Conservation (phyloP, 331 rosid genomes). For the Phaseolus coccineus region DNA sequence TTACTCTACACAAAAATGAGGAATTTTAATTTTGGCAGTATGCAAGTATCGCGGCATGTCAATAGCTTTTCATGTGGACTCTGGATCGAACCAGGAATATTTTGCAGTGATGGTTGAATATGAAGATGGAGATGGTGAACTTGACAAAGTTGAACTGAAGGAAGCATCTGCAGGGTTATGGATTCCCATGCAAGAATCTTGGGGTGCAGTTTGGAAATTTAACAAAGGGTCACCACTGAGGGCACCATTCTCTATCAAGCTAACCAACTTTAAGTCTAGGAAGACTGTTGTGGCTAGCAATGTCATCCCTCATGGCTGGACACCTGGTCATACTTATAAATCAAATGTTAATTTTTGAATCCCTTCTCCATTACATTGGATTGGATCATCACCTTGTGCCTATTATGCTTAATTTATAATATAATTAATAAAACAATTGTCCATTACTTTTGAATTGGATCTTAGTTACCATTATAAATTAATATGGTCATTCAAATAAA, state of each 20-base stretch:
- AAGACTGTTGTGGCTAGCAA: slow-evolving; percentile 54
- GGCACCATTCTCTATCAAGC: slow-evolving; percentile 66
- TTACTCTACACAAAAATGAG: too few relatives aligned
- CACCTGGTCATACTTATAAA: slow-evolving; percentile 59
- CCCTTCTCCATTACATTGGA: too few relatives aligned
- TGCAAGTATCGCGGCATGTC: slow-evolving; percentile 58
- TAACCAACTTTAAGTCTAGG: slow-evolving; percentile 43
- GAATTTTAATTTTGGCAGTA: slow-evolving; percentile 39
- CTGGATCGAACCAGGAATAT: slow-evolving; percentile 62
- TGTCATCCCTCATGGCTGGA: slow-evolving; percentile 69
- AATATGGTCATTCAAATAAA: too few relatives aligned
- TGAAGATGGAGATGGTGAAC: slow-evolving; percentile 63
- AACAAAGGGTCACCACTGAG: slow-evolving; percentile 42
- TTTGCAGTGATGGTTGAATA: slow-evolving; percentile 58
- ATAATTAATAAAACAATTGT: too few relatives aligned
- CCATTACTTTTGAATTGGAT: too few relatives aligned
- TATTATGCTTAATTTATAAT: too few relatives aligned
- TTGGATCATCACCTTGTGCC: too few relatives aligned
- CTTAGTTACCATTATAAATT: too few relatives aligned
- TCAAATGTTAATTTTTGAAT: slow-evolving; percentile 50
- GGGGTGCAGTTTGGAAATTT: slow-evolving; percentile 76
- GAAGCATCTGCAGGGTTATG: slow-evolving; percentile 55
- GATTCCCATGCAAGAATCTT: slow-evolving; percentile 60
- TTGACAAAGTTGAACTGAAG: slow-evolving; percentile 54
- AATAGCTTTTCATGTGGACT: slow-evolving; percentile 56